These are phyloP conservation scores for Platismatia glauca DNA, from an alignment of 495 filamentous ascomycete genomes.

Conservation along the genomic window DNA sequence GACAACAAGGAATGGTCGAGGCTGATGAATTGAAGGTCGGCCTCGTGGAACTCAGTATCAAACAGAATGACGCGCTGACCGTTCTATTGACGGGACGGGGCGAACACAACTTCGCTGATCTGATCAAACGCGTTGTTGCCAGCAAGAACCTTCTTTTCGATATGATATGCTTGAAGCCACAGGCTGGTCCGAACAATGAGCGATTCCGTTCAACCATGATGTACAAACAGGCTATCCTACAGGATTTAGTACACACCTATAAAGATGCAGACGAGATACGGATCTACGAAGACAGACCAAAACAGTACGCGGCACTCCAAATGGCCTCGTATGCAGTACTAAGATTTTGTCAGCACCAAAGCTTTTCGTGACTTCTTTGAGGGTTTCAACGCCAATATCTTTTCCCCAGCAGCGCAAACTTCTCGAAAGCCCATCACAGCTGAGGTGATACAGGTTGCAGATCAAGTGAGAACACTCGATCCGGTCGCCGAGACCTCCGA, in stretches of 20 bases:
- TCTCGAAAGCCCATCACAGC: constrained; percentile 54
- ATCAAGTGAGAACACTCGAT: constrained; percentile 65
- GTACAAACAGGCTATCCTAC: constrained; percentile 81
- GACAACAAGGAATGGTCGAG: background rate
- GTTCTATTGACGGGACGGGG: constrained; percentile 85
- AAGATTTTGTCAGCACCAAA: constrained; percentile 45
- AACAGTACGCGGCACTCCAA: constrained; percentile 43
- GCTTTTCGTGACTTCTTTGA: constrained; percentile 75
- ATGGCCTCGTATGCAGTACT: constrained; percentile 9
- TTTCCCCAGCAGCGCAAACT: constrained; percentile 25
- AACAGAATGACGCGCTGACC: constrained; percentile 78
- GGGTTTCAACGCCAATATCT: constrained; percentile 53
- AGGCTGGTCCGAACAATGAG: constrained; percentile 67
- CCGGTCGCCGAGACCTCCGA: constrained; percentile 75
- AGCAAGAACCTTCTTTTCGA: constrained; percentile 80
- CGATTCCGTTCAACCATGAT: constrained; percentile 67
- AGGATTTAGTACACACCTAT: constrained; percentile 76
- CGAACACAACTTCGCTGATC: constrained; percentile 62
- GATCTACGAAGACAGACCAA: constrained; percentile 56
- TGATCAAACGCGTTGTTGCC: constrained; percentile 74
- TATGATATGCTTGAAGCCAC: constrained; percentile 80
- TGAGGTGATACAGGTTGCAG: constrained; percentile 83
- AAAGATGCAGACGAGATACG: constrained; percentile 69
- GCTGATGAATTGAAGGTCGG: constrained; percentile 48
- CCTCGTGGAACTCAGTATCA: constrained; percentile 70